phyloP scores from a whole-genome alignment of 257 asterid species.

The Cynanchum wilfordii region DNA sequence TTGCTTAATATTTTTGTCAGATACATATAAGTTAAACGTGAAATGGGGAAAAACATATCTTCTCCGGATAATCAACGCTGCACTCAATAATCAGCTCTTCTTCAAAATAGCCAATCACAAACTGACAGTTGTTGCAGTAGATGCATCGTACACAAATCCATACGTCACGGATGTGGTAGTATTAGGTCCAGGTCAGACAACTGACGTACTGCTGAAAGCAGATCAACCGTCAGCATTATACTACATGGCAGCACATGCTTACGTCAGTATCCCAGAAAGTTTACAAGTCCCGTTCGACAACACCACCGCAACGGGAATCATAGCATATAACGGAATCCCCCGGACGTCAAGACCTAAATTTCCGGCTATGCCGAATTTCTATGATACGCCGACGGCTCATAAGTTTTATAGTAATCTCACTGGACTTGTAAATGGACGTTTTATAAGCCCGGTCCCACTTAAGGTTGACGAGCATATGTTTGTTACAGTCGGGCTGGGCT shows the following conservation, averaged over 20 bases:
- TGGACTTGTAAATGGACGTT: not conserved
- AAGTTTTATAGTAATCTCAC: slow-evolving; percentile 2
- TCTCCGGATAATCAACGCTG: slow-evolving; percentile 40
- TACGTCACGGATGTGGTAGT: slow-evolving; percentile 28
- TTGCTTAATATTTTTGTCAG: slow-evolving; percentile 10
- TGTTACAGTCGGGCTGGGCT: slow-evolving; percentile 10
- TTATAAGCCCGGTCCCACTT: not conserved
- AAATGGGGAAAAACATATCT: slow-evolving; percentile 31
- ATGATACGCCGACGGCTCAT: slow-evolving; percentile 15
- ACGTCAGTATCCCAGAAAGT: not conserved
- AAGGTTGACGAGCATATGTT: slow-evolving; percentile 11
- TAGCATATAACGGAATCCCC: not conserved
- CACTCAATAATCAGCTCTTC: slow-evolving; percentile 43
- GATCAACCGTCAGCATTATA: slow-evolving; percentile 9
- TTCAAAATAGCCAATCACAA: slow-evolving; percentile 47
- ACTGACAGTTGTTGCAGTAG: slow-evolving; percentile 35
- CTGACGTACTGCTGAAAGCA: slow-evolving; percentile 35
- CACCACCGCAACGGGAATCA: slow-evolving; percentile 8
- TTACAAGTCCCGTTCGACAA: not conserved
- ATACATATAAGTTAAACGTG: slow-evolving; percentile 36
- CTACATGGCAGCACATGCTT: slow-evolving; percentile 10
- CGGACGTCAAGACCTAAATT: not conserved
- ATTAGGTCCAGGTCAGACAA: slow-evolving; percentile 42
- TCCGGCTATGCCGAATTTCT: slow-evolving; percentile 1
- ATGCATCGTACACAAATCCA: slow-evolving; percentile 44